These are phyloP conservation scores for Penicillium arizonense DNA, from an alignment of 495 filamentous ascomycete species.

Conservation along the genomic window DNA sequence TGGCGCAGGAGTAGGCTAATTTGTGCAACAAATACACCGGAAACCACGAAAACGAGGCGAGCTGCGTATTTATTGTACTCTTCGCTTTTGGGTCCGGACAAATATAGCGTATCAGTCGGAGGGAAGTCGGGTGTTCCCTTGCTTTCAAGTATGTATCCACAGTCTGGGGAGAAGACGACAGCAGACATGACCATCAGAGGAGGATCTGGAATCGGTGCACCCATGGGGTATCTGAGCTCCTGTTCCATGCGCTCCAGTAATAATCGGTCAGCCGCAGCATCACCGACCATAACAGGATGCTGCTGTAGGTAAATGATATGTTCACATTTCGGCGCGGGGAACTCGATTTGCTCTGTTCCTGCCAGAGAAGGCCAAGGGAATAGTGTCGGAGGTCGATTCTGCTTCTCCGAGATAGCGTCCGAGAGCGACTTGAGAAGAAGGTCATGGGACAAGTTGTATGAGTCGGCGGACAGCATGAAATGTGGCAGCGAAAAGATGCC, in stretches of 20 bases:
- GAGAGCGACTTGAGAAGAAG: slow-evolving; percentile 71
- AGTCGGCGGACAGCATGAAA: slow-evolving; percentile 63
- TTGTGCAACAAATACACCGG: slow-evolving; percentile 63
- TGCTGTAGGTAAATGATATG: slow-evolving; percentile 86
- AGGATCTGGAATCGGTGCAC: slow-evolving; percentile 64
- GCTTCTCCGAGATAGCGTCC: slow-evolving; percentile 58
- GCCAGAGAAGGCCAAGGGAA: slow-evolving; percentile 65
- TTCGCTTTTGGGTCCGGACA: slow-evolving; percentile 77
- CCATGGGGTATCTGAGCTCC: slow-evolving; percentile 82
- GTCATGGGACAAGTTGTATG: slow-evolving; percentile 63
- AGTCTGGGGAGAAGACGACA: slow-evolving; percentile 90
- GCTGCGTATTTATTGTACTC: slow-evolving; percentile 64
- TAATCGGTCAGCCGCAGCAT: slow-evolving; percentile 29
- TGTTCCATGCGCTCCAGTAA: slow-evolving; percentile 70
- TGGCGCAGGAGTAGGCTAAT: slow-evolving; percentile 75
- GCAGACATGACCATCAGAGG: slow-evolving; percentile 79
- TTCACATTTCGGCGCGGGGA: slow-evolving; percentile 76
- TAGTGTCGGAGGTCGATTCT: slow-evolving; percentile 49
- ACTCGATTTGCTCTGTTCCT: slow-evolving; percentile 53
- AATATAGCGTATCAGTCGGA: slow-evolving; percentile 61
- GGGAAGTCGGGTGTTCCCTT: slow-evolving; percentile 75
- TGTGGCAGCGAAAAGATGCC: slow-evolving; percentile 89
- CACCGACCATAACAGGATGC: slow-evolving; percentile 51
- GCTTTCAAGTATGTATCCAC: slow-evolving; percentile 85
- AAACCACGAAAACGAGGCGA: slow-evolving; percentile 65